Conservation (phyloP, 768 basidiomycete genomes). For the Suillus tomentosus region DNA sequence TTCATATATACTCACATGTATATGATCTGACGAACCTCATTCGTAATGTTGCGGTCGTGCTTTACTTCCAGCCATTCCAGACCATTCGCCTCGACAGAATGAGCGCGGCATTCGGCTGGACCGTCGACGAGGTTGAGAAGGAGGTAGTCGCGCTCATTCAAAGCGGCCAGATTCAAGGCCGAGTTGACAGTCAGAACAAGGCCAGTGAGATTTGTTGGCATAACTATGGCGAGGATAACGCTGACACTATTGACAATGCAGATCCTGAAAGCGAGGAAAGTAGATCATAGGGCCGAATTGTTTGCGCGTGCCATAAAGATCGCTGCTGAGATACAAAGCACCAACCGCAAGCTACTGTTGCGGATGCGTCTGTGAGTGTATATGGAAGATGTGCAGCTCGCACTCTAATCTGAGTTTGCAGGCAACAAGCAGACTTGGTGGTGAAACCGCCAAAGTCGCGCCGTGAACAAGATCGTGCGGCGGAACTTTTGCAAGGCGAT, state of each 20-base stretch:
- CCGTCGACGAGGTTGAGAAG: slow-evolving; percentile 65
- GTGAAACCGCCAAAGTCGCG: slow-evolving; percentile 62
- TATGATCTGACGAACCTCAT: slow-evolving; percentile 65
- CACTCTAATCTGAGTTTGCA: slow-evolving; percentile 28
- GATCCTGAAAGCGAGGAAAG: slow-evolving; percentile 81
- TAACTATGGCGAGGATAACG: not conserved
- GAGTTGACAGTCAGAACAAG: slow-evolving; percentile 90
- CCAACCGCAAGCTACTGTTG: slow-evolving; percentile 78
- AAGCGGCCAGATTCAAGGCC: slow-evolving; percentile 72
- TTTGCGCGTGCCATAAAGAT: slow-evolving; percentile 76
- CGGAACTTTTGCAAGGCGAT: slow-evolving; percentile 2
- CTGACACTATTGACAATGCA: slow-evolving; percentile 26
- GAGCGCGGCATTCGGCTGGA: slow-evolving; percentile 85
- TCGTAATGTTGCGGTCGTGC: slow-evolving; percentile 73
- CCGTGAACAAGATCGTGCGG: slow-evolving; percentile 23
- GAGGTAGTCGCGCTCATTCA: slow-evolving; percentile 81
- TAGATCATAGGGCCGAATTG: slow-evolving; percentile 74
- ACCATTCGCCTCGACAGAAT: slow-evolving; percentile 83
- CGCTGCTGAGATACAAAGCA: slow-evolving; percentile 68
- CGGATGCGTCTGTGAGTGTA: slow-evolving; percentile 77
- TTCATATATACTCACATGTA: slow-evolving; percentile 75
- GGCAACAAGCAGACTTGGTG: slow-evolving; percentile 80
- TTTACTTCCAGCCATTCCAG: slow-evolving; percentile 91
- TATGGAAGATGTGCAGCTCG: not conserved
- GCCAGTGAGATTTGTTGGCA: slow-evolving; percentile 35